Evolutionary conservation across 768 basidiomycete genomes (phyloP), one percentile per base, ranked within the genome.

Genomic region (Tulasnella sp.): DNA sequence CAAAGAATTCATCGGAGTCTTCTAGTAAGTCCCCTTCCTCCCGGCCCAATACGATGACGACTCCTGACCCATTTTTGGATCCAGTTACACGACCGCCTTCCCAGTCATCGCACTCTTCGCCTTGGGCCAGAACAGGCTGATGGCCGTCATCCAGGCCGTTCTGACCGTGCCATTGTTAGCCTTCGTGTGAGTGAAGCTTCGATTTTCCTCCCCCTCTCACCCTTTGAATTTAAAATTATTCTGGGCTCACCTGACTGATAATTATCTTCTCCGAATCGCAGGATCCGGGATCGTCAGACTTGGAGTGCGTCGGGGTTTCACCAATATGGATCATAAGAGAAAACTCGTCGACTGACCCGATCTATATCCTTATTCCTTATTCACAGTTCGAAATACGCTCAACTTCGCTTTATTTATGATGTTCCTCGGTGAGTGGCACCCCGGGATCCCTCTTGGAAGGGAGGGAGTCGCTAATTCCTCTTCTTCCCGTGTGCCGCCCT

Each of bases 381-480:
- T 5, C 23, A 7, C 26, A 76, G 75, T 69, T 57, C 57, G 57
- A 37, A 69, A 76, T 26, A 61, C 67, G 26, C 51, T 76, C 48
- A 76, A 69, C 42, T 76, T 55, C 39, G 29, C 96, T 79, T 88
- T 95, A n/a, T 94, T 91, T 82, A 88, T 83, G 2, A 83, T 83
- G 70, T 57, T 79, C 26, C 40, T 57, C 29, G 78, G 35, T 61
- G 79, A 13, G 55, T 55, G 23, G 9, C n/a, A n/a, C n/a, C n/a
- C n/a, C n/a, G n/a, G n/a, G n/a, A n/a, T n/a, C n/a, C n/a, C n/a
- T n/a, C n/a, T n/a, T n/a, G n/a, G n/a, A n/a, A n/a, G n/a, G n/a
- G n/a, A n/a, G n/a, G n/a, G n/a, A 91, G 83, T 88, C 85, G 67
- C 86, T 87, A 91, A 40, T 85, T 93, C 70, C 92, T 77, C 88